These are phyloP conservation scores for Pseudogymnoascus destructans DNA, from an alignment of 2,329 filamentous ascomycete genomes.

Conservation along the genomic window DNA sequence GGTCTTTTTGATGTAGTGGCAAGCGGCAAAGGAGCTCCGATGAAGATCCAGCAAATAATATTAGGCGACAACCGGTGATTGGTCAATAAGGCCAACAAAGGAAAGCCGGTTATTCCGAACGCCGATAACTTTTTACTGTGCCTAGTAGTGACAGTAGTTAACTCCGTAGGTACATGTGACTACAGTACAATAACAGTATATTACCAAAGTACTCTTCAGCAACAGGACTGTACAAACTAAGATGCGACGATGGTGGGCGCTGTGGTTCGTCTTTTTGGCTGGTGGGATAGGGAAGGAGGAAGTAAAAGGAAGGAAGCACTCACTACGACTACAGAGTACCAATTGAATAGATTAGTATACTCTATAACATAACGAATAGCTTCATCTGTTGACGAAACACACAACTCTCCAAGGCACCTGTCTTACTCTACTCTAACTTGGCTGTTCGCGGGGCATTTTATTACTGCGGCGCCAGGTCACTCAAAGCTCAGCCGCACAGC, in stretches of 20 bases:
- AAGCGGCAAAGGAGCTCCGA: slow-evolving; percentile 9
- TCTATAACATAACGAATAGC: no score
- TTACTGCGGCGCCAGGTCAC: slow-evolving; percentile 1
- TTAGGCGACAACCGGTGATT: slow-evolving; percentile 9
- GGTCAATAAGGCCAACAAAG: neutral
- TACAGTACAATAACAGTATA: neutral
- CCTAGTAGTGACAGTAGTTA: neutral
- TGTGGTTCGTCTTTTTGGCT: neutral
- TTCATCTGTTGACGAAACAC: neutral
- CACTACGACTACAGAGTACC: no score
- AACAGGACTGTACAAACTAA: neutral
- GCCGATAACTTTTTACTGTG: slow-evolving; percentile 3
- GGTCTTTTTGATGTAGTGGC: slow-evolving; percentile 4
- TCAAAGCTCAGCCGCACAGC: slow-evolving; percentile 4
- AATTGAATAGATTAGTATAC: neutral
- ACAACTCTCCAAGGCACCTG: neutral
- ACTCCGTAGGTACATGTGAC: neutral
- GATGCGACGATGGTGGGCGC: slow-evolving; percentile 4
- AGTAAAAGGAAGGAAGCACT: neutral
- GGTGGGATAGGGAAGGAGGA: neutral
- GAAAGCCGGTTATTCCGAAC: slow-evolving; percentile 1
- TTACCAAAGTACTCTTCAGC: neutral
- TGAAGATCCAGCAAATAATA: slow-evolving; percentile 7
- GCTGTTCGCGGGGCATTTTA: neutral
- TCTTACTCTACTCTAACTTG: neutral